Conservation (phyloP, 805 yeast species). For the Zygotorulaspora danielsina region DNA sequence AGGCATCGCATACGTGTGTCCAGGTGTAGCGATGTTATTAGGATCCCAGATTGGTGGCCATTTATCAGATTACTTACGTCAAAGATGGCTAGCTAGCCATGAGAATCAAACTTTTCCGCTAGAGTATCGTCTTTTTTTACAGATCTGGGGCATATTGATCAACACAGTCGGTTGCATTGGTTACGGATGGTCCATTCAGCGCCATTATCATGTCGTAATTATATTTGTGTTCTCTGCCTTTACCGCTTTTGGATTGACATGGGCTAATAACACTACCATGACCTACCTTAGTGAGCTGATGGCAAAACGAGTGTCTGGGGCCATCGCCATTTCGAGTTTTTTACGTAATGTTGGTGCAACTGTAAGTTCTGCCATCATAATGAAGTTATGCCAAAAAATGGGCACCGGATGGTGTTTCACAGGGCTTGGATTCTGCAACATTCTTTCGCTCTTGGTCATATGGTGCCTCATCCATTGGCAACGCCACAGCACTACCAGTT, state of each 20-base stretch:
- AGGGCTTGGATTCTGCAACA: slow-evolving; percentile 42
- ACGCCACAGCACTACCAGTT: neutral
- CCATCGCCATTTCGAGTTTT: slow-evolving; percentile 51
- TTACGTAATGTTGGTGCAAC: slow-evolving; percentile 54
- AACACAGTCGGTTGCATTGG: slow-evolving; percentile 45
- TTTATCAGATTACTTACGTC: slow-evolving; percentile 41
- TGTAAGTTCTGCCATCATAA: slow-evolving; percentile 45
- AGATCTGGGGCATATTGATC: slow-evolving; percentile 41
- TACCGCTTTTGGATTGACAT: slow-evolving; percentile 51
- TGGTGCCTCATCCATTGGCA: slow-evolving; percentile 17
- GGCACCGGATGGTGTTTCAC: slow-evolving; percentile 56
- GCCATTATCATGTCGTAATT: slow-evolving; percentile 37
- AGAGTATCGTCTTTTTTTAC: slow-evolving; percentile 45
- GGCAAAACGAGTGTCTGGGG: slow-evolving; percentile 47
- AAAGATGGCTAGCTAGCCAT: slow-evolving; percentile 29
- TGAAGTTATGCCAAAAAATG: slow-evolving; percentile 35
- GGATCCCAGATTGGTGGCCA: slow-evolving; percentile 51
- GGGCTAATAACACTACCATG: slow-evolving; percentile 51
- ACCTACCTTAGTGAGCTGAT: slow-evolving; percentile 51
- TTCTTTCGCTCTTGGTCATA: slow-evolving; percentile 25
- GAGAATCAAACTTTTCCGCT: slow-evolving; percentile 38
- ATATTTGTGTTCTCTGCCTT: slow-evolving; percentile 44
- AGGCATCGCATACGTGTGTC: slow-evolving; percentile 49
- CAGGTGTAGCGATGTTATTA: slow-evolving; percentile 45
- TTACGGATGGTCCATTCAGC: slow-evolving; percentile 50